Base-by-base conservation (phyloP, 352 stramenopile species). In the Thraustochytrium striatum region DNA sequence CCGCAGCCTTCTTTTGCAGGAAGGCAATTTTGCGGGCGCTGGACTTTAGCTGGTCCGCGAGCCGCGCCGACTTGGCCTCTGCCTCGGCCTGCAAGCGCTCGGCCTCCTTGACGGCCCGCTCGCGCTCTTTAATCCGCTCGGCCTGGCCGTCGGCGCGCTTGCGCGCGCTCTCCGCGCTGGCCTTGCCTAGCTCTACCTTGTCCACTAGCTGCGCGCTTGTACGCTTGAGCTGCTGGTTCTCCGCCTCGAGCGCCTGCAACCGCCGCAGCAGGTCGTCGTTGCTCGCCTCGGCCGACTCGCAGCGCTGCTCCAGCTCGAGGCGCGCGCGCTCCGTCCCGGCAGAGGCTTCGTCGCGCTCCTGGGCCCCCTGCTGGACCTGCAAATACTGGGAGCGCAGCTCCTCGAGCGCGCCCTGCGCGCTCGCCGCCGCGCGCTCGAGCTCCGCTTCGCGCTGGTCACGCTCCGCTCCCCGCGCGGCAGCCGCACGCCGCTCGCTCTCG, bases 11-110 rank as follows among this genome's bases (percentile, higher is more conserved):
- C 36, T 75, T 75, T 3, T 47, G 41, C 21, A 75, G 65, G 30
- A 75, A 75, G 32, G 21, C 47, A 21, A 43, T 43, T 38, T 75
- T 75, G 7, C 30, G 16, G 5, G 58, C 5, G 36, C 65, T 72
- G 21, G 65, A 30, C 52, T 75, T 75, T 39, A 75, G 65, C 65
- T 75, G 65, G 52, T 75, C 65, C 0, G 65, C 65, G 19, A 75
- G 47, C 3, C 65, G 39, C 0, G 65, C n/a, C 25, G 65, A 11
- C 65, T 75, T 75, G 32, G 65, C 65, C 41, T 75, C 65, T 5
- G 65, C 65, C 1, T 30, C 65, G 32, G 11, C 32, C 13, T 21
- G 3, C 3, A 32, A 25, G 11, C 68, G 32, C 19, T 9, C 30
- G 21, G 65, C 21, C 35, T 75, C 3, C 41, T 75, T 75, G 43